Conservation (phyloP, 176 grass and related monocot species). For the Oryza glaberrima region DNA sequence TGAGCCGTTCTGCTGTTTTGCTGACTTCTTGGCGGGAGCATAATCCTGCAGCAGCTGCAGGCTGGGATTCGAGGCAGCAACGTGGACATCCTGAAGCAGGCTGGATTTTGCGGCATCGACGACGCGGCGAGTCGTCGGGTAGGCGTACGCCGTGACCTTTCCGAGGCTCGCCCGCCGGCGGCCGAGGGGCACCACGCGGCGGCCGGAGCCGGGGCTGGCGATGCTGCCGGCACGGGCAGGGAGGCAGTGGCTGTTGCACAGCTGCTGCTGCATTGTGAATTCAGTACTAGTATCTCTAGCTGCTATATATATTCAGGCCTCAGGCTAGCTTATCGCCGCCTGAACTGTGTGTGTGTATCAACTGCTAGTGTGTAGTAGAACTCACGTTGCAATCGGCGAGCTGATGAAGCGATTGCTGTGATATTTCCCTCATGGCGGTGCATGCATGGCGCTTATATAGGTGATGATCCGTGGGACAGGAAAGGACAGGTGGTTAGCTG, state of each 20-base stretch:
- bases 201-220: neutral
- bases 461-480: neutral
- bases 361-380: neutral
- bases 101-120: neutral
- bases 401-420: neutral
- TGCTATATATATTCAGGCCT: no score
- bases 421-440: neutral
- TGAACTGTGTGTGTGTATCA: neutral
- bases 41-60: neutral
- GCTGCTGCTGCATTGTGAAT: conserved; percentile 7
- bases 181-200: neutral
- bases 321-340: no score
- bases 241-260: neutral
- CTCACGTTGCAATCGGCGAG: neutral
- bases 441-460: conserved; percentile 20
- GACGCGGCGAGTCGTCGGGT: neutral
- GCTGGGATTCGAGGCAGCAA: neutral
- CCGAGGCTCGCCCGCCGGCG: neutral
- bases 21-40: neutral
- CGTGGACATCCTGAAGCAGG: neutral
- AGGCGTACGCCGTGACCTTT: neutral
- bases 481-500: neutral
- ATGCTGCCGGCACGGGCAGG: neutral
- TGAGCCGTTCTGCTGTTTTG: neutral
- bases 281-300: no score